These are phyloP conservation scores for Nakazawaea sp. DNA, from an alignment of 805 yeast species.

Conservation along the genomic window DNA sequence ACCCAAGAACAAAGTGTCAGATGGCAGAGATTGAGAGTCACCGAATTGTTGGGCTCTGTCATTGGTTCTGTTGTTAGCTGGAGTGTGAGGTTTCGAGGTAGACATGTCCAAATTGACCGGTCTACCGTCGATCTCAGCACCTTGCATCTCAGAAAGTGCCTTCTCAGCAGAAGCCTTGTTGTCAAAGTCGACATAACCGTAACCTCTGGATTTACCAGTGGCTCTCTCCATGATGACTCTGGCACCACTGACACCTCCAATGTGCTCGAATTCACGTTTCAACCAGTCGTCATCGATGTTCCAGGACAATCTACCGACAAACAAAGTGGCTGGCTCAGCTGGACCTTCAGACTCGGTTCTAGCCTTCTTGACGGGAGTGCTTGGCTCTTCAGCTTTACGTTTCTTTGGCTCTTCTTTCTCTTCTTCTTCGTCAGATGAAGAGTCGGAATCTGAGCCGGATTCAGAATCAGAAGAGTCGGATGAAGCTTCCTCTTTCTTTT, in stretches of 20 bases:
- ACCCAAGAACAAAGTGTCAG: conserved; percentile 94
- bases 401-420: conserved; percentile 28
- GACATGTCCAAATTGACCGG: conserved; percentile 92
- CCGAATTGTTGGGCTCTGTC: conserved; percentile 89
- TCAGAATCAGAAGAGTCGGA: conserved; percentile 15
- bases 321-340: conserved; percentile 76
- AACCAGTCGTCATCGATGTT: conserved; percentile 94
- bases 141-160: conserved; percentile 81
- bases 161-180: conserved; percentile 71
- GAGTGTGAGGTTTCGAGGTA: conserved; percentile 64
- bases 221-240: conserved; percentile 93
- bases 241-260: conserved; percentile 80
- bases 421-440: conserved; percentile 19
- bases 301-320: conserved; percentile 98
- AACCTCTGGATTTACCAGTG: conserved; percentile 91
- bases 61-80: conserved; percentile 39
- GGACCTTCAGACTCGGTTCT: conserved; percentile 26
- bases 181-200: conserved; percentile 94
- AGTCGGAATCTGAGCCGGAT: conserved; percentile 13
- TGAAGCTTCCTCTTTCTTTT: conserved; percentile 16
- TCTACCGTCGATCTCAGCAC: conserved; percentile 95
- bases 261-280: conserved; percentile 72
- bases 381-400: conserved; percentile 34
- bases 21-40: conserved; percentile 85
- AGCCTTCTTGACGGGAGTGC: conserved; percentile 44